phyloP scores from a whole-genome alignment of 352 stramenopile genomes.

The Phytophthora agathidicida region DNA sequence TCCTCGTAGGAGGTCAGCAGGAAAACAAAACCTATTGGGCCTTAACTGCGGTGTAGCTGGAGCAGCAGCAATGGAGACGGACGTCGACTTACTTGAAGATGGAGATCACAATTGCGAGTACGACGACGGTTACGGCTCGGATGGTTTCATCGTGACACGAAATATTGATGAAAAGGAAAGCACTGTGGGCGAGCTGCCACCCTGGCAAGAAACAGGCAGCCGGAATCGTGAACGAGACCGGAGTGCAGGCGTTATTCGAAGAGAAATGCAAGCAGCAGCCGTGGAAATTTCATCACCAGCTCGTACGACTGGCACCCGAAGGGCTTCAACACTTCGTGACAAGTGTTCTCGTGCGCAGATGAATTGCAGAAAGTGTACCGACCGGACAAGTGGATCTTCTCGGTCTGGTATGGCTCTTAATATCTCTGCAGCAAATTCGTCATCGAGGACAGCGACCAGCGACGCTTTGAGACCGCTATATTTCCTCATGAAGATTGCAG shows the following conservation, averaged over 20 bases:
- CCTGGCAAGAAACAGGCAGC: constrained; percentile 36
- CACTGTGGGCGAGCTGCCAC: constrained; percentile 18
- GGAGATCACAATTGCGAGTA: constrained; percentile 19
- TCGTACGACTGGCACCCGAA: constrained; percentile 15
- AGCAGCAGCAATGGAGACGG: constrained; percentile 33
- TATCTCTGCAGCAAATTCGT: not conserved
- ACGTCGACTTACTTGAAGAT: constrained; percentile 26
- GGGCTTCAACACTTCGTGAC: constrained; percentile 22
- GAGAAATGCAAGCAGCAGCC: constrained; percentile 21
- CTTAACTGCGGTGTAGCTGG: constrained; percentile 40
- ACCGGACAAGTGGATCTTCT: constrained; percentile 12
- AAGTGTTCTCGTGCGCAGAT: constrained; percentile 35
- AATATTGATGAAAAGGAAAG: constrained; percentile 28
- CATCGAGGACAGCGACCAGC: constrained; percentile 25
- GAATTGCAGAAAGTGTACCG: constrained; percentile 33
- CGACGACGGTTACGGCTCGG: constrained; percentile 19
- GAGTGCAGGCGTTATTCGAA: constrained; percentile 10
- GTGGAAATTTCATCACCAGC: constrained; percentile 20
- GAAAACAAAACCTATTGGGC: constrained; percentile 24
- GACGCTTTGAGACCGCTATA: constrained; percentile 72
- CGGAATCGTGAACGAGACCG: constrained; percentile 39
- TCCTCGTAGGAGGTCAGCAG: constrained; percentile 4
- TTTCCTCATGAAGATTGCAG: constrained; percentile 88
- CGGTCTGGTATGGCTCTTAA: constrained; percentile 2
- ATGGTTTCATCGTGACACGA: constrained; percentile 24